Conservation (phyloP, 805 yeast genomes). For the Grigorovia jiainica region DNA sequence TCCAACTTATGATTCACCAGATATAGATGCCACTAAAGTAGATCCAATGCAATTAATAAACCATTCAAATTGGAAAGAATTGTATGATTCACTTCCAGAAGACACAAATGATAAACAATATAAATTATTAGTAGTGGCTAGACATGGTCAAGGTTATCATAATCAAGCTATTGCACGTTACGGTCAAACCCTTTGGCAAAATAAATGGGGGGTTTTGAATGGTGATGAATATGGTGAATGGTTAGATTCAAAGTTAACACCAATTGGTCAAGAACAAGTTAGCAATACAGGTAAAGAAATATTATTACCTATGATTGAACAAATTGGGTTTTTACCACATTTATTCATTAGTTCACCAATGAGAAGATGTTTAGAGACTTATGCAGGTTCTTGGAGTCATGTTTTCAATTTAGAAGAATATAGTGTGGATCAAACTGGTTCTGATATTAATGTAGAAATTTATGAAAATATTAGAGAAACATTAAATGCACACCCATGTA, state of each 20-base stretch:
- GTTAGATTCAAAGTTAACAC: conserved; percentile 47
- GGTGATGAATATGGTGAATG: conserved; percentile 48
- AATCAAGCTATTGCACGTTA: conserved; percentile 47
- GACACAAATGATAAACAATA: conserved; percentile 13
- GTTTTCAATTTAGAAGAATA: conserved; percentile 11
- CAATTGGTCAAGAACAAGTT: conserved; percentile 48
- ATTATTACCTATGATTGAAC: conserved; percentile 14
- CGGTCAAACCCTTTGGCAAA: conserved; percentile 48
- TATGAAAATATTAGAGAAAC: conserved; percentile 50
- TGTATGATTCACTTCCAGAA: conserved; percentile 14
- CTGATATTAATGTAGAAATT: conserved; percentile 15
- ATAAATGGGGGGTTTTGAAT: conserved; percentile 40
- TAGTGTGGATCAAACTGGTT: not conserved
- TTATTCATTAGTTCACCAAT: conserved; percentile 53
- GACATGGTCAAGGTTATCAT: conserved; percentile 67
- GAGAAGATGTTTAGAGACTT: conserved; percentile 53
- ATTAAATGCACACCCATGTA: conserved; percentile 51
- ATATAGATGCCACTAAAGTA: conserved; percentile 9
- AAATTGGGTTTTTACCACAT: conserved; percentile 43
- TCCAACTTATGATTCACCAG: conserved; percentile 1
- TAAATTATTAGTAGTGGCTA: conserved; percentile 21
- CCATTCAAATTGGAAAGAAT: conserved; percentile 14
- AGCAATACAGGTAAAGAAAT: conserved; percentile 30
- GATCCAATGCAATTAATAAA: conserved; percentile 13
- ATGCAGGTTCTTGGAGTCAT: conserved; percentile 47